phyloP scores from a whole-genome alignment of 2,329 filamentous ascomycete species.

The Beauveria sp. region DNA sequence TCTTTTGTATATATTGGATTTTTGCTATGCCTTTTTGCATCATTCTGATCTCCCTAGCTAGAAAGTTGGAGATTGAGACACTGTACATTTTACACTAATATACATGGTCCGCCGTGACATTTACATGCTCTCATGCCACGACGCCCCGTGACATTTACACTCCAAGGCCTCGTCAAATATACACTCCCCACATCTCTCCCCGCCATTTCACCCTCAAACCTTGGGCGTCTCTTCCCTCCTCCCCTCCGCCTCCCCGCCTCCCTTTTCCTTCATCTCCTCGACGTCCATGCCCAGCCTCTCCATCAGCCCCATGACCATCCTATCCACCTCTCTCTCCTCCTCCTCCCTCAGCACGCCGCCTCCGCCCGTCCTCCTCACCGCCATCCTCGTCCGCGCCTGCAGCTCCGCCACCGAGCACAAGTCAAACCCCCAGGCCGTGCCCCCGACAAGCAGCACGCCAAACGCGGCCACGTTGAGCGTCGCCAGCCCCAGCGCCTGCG shows the following conservation, averaged over 20 bases:
- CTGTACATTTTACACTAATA: conserved; percentile 9
- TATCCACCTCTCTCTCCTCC: conserved; percentile 53
- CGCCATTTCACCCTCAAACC: not conserved
- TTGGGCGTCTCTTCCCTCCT: not conserved
- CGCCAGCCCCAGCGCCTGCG: conserved; percentile 77
- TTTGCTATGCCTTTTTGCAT: not conserved
- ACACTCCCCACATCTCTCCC: not conserved
- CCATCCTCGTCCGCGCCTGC: conserved; percentile 40
- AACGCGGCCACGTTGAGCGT: conserved; percentile 78
- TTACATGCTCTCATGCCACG: not conserved
- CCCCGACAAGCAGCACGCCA: conserved; percentile 67
- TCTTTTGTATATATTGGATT: not conserved
- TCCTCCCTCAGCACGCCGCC: conserved; percentile 26
- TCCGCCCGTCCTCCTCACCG: conserved; percentile 25
- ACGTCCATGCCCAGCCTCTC: conserved; percentile 36
- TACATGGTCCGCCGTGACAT: not conserved
- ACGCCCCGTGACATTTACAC: too few species aligned
- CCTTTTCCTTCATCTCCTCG: conserved; percentile 9
- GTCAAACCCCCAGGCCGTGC: conserved; percentile 68
- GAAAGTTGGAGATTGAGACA: not conserved
- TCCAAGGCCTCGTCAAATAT: too few species aligned
- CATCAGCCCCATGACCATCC: conserved; percentile 53
- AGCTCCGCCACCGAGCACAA: conserved; percentile 63
- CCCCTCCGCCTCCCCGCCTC: conserved; percentile 14
- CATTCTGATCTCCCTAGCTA: not conserved